Base-by-base conservation (phyloP, 176 grass and related monocot genomes). In the Carex cristatella region DNA sequence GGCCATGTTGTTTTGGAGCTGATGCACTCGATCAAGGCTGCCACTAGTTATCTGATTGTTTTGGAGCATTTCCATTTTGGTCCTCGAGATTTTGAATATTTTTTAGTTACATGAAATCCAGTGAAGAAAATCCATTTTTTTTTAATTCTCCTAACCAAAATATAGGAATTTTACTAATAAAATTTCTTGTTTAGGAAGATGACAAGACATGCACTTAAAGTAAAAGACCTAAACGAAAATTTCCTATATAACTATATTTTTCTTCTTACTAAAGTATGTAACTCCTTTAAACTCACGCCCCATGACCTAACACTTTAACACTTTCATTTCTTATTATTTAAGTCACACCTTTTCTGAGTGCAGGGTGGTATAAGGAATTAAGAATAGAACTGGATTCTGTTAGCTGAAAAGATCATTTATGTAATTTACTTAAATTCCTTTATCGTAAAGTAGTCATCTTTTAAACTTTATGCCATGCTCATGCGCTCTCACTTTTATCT, bases 341-440 rank as follows among this genome's bases (percentile, higher is more conserved):
- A 86, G 81, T 69, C 11, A 12, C 37, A 59, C 31, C 65, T 59
- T 80, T 81, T 59, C 12, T 85, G 40, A 27, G 46, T 83, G 83
- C 31, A 78, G 73, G 48, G 4, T 78, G 73, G 48, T 78, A 13
- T 33, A 56, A 79, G 74, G 81, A 83, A 83, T 32, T 67, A 79
- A 79, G 27, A 79, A 79, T 53, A 83, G 79, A 65, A 69, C 40
- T 67, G 61, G 65, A 67, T 66, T 83, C 81, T 83, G 59, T 62
- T 62, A 81, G 61, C 18, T 81, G 30, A 69, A 83, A 83, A 83
- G 81, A 64, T 67, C 42, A 83, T 83, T 83, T 83, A 83, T 69
- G 81, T 83, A 67, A 83, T 69, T 83, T 83, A 69, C 61, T 83
- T 65, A 67, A 82, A 65, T 82, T 82, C 19, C 38, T 54, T 82